These are phyloP conservation scores for Amphicarpaea edgeworthii DNA, from an alignment of 306 rosid genomes.

Conservation along the genomic window DNA sequence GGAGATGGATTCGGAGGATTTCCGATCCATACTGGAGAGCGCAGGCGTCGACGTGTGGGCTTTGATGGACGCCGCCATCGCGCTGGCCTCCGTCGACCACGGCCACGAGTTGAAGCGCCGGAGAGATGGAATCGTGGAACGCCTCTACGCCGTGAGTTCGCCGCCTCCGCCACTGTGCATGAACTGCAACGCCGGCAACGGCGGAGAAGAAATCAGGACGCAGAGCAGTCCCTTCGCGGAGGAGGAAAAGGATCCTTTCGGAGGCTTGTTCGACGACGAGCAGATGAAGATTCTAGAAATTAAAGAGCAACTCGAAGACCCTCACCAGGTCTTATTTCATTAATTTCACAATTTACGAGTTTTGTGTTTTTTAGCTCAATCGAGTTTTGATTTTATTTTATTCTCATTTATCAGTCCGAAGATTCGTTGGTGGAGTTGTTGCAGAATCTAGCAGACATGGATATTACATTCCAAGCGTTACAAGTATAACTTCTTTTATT, in stretches of 20 bases:
- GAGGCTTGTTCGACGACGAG: conserved; percentile 78
- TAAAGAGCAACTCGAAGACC: conserved; percentile 76
- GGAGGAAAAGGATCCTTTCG: conserved; percentile 62
- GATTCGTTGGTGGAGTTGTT: conserved; percentile 75
- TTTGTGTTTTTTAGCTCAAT: background rate
- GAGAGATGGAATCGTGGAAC: conserved; percentile 78
- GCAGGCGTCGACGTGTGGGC: conserved; percentile 78
- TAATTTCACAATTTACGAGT: background rate
- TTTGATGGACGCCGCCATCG: conserved; percentile 76
- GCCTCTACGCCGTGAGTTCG: conserved; percentile 63
- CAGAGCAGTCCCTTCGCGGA: too few relatives aligned
- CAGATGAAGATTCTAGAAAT: conserved; percentile 77
- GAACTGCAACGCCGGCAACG: conserved; percentile 47
- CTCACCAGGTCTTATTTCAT: conserved; percentile 61
- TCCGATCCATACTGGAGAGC: conserved; percentile 67
- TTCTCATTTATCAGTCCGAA: conserved; percentile 57
- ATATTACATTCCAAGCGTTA: conserved; percentile 84
- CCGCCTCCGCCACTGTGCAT: conserved; percentile 40
- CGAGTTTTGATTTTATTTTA: background rate
- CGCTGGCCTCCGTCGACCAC: conserved; percentile 69
- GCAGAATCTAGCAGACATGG: conserved; percentile 87
- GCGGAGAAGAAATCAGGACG: conserved; percentile 15
- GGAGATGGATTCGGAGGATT: conserved; percentile 77
- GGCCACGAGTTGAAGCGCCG: conserved; percentile 66
- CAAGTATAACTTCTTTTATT: conserved; percentile 50